These are phyloP conservation scores for Gamsiella multidivaricata DNA, from an alignment of 192 early-diverging fungal genomes.

Conservation along the genomic window DNA sequence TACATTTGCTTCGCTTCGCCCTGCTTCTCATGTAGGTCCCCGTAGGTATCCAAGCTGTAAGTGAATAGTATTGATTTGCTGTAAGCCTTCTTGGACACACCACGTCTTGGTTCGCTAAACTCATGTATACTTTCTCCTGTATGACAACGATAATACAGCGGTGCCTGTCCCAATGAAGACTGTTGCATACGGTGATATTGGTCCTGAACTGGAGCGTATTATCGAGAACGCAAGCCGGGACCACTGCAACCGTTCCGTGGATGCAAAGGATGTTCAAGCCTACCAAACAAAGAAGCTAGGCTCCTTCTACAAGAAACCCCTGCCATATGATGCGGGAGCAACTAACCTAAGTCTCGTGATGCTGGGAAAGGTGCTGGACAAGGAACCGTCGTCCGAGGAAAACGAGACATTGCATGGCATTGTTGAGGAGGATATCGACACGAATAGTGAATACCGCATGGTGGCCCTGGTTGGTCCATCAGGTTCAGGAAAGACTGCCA, in stretches of 20 bases:
- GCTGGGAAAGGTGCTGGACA: constrained; percentile 36
- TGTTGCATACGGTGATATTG: too few relatives aligned
- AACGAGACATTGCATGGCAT: not conserved
- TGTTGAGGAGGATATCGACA: not conserved
- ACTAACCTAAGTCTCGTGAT: constrained; percentile 23
- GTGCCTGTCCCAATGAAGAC: too few relatives aligned
- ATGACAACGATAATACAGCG: too few relatives aligned
- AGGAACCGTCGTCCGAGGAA: constrained; percentile 13
- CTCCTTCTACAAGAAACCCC: constrained; percentile 22
- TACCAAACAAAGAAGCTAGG: constrained; percentile 34
- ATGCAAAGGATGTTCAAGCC: constrained; percentile 12
- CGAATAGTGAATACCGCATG: constrained; percentile 12
- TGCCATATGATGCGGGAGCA: constrained; percentile 28
- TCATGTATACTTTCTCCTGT: too few relatives aligned
- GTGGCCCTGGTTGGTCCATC: constrained; percentile 44
- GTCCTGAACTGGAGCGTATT: too few relatives aligned
- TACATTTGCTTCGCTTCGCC: too few relatives aligned
- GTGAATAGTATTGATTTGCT: too few relatives aligned
- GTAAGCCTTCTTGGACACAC: too few relatives aligned
- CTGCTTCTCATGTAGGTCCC: too few relatives aligned
- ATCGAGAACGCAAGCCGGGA: too few relatives aligned
- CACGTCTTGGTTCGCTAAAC: too few relatives aligned
- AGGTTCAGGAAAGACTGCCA: constrained; percentile 48
- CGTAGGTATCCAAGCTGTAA: too few relatives aligned
- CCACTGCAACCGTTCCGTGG: constrained; percentile 2